Base-by-base conservation (phyloP, 163 green algal species). In the Scenedesmus sp. region DNA sequence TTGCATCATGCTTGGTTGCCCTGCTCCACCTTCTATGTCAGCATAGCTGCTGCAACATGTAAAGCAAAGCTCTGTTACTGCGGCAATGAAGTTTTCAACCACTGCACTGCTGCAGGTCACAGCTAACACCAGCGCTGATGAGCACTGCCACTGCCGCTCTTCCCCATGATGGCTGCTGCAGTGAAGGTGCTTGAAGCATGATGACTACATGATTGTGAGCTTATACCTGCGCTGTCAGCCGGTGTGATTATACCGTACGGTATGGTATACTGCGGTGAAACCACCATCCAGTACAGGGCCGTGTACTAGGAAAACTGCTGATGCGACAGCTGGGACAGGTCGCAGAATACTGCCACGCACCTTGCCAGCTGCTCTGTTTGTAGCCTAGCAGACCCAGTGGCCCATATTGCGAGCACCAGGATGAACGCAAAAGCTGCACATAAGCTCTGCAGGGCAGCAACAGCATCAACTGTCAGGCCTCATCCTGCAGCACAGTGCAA, bases 391-490 rank as follows among this genome's bases (percentile, higher is more conserved):
- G 23, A 56, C 5, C 83, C 83, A n/a, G 83, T 88, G 15, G 83
- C 83, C 83, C 83, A 88, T 12, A 88, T 88, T 34, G 83, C 83
- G 16, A 88, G 57, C 55, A 87, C 54, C 54, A 87, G 55, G 52
- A 87, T 64, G 18, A 87, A 64, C 15, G 54, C 59, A 46, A 70
- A 87, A 16, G 52, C 54, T 73, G 82, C 54, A 70, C 54, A 59
- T 56, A 79, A 79, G 20, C 70, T 79, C 70, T 79, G 70, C 70
- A 79, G 18, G 18, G 13, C 70, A 52, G 20, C 70, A 52, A 79
- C 18, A 6, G 70, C 70, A 79, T 23, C 23, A 79, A 52, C 23
- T 55, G 55, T 87, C 54, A 64, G 59, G 52, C 16, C 57, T 26
- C 79, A 54, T 26, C 23, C 54, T 62, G 82, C 82, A 52, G 82